A percentile compares a stretch with the other conserved stretches of the same genome.
Evolutionary conservation across 352 stramenopile species (phyloP).

Genomic region (Phytophthora sojae): DNA sequence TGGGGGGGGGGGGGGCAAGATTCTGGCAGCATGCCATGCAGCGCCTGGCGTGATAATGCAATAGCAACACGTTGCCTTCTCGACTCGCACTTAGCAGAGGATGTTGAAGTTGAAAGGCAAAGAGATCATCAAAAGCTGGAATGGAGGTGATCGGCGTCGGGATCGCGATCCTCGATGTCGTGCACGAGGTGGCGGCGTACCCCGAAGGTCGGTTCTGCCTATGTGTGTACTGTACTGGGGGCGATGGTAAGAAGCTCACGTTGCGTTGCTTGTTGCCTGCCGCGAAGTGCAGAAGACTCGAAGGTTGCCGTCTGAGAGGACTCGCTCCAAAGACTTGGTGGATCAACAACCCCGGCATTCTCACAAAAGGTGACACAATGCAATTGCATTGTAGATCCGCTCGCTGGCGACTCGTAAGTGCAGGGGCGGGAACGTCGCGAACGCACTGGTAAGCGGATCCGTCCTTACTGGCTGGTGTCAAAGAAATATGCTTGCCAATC

Average conservation of each 20-base stretch:
- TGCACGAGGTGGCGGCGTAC: conserved; percentile 64
- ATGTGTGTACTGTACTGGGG: background rate
- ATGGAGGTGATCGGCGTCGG: conserved; percentile 68
- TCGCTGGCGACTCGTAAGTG: conserved; percentile 55
- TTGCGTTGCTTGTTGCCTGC: conserved; percentile 1
- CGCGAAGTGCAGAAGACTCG: conserved; percentile 51
- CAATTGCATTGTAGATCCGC: conserved; percentile 43
- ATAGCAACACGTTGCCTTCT: background rate
- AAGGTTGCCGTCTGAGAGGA: conserved; percentile 42
- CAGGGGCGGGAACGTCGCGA: conserved; percentile 74
- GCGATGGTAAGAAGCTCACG: background rate
- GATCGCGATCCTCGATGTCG: conserved; percentile 75
- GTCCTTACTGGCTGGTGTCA: too few relatives aligned
- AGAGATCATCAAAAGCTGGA: too few relatives aligned
- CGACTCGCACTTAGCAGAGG: conserved; percentile 19
- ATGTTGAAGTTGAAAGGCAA: conserved; percentile 39
- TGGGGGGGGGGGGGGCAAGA: too few relatives aligned
- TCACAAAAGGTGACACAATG: background rate
- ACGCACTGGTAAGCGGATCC: conserved; percentile 48
- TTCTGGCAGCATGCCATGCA: too few relatives aligned
- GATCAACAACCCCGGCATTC: background rate
- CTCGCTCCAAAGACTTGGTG: background rate
- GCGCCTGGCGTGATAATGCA: too few relatives aligned
- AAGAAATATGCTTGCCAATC: too few relatives aligned
- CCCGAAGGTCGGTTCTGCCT: conserved; percentile 45